Percentiles rank a stretch among this genome's conserved stretches.
Evolutionary conservation across 2,329 filamentous ascomycete genomes (phyloP).

Genomic region (Mariannaea elegans): DNA sequence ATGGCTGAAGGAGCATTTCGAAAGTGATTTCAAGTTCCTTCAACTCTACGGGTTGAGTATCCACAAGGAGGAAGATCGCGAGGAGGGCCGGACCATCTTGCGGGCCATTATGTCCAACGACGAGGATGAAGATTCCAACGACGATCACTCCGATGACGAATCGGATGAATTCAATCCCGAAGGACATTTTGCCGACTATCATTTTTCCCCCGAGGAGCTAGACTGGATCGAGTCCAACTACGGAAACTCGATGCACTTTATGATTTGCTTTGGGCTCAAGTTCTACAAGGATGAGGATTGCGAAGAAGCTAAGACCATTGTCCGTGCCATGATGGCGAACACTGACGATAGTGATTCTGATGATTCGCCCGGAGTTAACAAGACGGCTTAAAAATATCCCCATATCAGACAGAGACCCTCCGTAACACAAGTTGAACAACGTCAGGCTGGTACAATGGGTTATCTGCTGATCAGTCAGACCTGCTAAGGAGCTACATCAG

Average conservation of each 20-base stretch:
- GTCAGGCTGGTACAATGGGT: too few relatives aligned
- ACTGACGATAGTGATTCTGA: too few relatives aligned
- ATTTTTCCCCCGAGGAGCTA: not conserved
- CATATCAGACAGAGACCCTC: too few relatives aligned
- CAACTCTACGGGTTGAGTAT: constrained; percentile 42
- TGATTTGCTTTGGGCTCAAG: not conserved
- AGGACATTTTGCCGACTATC: not conserved
- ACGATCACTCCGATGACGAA: too few relatives aligned
- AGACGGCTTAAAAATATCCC: too few relatives aligned
- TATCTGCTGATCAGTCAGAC: too few relatives aligned
- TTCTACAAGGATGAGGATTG: not conserved
- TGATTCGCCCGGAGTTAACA: too few relatives aligned
- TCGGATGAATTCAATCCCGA: not conserved
- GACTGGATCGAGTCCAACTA: not conserved
- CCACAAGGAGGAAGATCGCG: constrained; percentile 48
- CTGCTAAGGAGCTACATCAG: too few relatives aligned
- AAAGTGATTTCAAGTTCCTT: constrained; percentile 47
- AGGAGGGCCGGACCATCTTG: constrained; percentile 37
- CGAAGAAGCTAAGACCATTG: not conserved
- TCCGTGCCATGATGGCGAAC: not conserved
- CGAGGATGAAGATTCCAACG: not conserved
- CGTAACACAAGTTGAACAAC: too few relatives aligned
- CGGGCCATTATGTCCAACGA: not conserved
- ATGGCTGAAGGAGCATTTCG: constrained; percentile 47
- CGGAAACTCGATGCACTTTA: not conserved